Base-by-base conservation (phyloP, 108 stramenopile species). In the Cyclostephanos invisitatus region DNA sequence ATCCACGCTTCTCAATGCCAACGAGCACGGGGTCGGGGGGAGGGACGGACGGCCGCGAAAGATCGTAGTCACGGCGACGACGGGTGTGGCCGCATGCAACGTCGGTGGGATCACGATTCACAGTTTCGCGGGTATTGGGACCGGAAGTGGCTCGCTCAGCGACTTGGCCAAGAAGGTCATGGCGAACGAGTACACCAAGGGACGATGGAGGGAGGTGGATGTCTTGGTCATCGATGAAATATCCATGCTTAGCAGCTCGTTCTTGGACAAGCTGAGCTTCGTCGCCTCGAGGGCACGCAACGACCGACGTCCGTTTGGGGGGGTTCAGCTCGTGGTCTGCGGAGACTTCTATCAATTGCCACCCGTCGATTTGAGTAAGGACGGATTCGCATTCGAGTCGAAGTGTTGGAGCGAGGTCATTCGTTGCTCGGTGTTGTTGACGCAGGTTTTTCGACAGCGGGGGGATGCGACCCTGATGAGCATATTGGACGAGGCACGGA, bases 341-440 rank as follows among this genome's bases (percentile, higher is more conserved):
- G 97, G 97, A 10, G 97, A 98, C 62, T 96, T 98, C 57, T 90
- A 95, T 63, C 97, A 98, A 47, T 35, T 94, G 11, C 93, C 93
- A 2, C 93, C 93, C 3, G 75, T 94, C 0, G 70, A 74, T 58
- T 40, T 74, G 55, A 67, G 62, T 5, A 80, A 85, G 55, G 69
- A 72, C 55, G 72, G 71, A 11, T 91, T 89, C 68, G 82, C 83
- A 57, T 93, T 91, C 40, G 84, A 90, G 61, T 83, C 87, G 15
- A 57, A 74, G 44, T 82, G 74, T 38, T 93, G 91, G 91, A 40
- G 61, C 22, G 51, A 62, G 7, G 69, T 81, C 48, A 67, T 88
- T 24, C 53, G 68, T 20, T 59, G 69, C 32, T 75, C 64, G 27
- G 67, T 85, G 5, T 67, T 88, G 20, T 73, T 97, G 55, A 65